These are phyloP conservation scores for Solanum pennellii DNA, from an alignment of 257 asterid species.

Conservation along the genomic window DNA sequence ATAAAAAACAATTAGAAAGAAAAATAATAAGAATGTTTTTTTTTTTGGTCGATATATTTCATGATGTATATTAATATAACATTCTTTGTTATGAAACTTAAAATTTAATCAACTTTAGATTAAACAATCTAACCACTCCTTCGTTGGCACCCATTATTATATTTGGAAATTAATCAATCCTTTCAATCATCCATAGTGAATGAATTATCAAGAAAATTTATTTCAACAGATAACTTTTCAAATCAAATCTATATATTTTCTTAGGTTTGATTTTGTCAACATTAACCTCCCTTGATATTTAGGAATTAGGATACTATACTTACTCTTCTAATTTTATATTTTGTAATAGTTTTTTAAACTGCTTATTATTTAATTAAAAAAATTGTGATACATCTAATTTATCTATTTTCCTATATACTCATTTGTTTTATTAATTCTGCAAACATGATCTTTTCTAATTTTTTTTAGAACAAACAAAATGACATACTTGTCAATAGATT, in stretches of 20 bases:
- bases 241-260: not conserved
- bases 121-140: not conserved
- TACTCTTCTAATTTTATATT: not conserved
- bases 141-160: not conserved
- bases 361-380: not conserved
- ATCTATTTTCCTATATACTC: not conserved
- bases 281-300: not conserved
- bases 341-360: not conserved
- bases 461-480: not conserved
- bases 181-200: not conserved
- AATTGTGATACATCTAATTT: not conserved
- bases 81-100: not conserved
- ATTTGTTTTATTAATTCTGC: not conserved
- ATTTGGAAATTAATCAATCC: not conserved
- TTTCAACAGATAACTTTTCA: not conserved
- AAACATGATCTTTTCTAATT: not conserved
- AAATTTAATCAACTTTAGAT: not conserved
- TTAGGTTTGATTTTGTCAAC: not conserved
- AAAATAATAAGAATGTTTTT: not conserved
- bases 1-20: not conserved
- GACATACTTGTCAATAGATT: not conserved
- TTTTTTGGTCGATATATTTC: not conserved
- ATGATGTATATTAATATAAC: not conserved
- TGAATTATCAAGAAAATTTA: not conserved
- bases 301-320: not conserved